Base-by-base conservation (phyloP, 768 basidiomycete genomes). In the Russula lepida region DNA sequence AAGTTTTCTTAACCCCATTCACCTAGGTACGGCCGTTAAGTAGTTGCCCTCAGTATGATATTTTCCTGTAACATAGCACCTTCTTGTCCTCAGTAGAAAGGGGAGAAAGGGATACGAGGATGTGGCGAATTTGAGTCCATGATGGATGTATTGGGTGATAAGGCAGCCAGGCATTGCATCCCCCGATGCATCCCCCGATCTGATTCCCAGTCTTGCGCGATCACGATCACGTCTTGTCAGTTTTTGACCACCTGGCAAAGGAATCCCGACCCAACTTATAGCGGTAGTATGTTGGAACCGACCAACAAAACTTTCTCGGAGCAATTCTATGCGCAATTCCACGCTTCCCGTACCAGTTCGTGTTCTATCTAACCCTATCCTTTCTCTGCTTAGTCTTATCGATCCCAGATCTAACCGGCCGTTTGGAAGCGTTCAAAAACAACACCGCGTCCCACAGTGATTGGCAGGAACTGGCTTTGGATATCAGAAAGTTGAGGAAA, bases 401-500 rank as follows among this genome's bases (percentile, higher is more conserved):
- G 27, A 37, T 54, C 66, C 66, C 68, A 86, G 84, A 80, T 59
- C 68, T 87, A 58, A 71, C 77, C 60, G 69, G 75, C 4, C 80
- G 77, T 35, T 67, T 86, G 43, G 74, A 79, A 27, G 67, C 67
- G 2, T 71, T 77, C 8, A 80, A 76, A 41, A 65, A 64, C 67
- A 33, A 58, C 9, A 64, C 71, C 32, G 60, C 69, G n/a, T 56
- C 74, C 8, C 63, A 71, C 28, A 46, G 23, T 43, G 19, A 44
- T 21, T 48, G 30, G 35, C 48, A 61, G 37, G 59, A 58, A 19
- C 23, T 64, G 15, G 35, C 59, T 4, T 17, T 60, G 39, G 32
- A 58, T 30, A 70, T 86, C 21, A 79, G 84, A 4, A 81, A 79
- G 61, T 71, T 89, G 47, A 76, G 81, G 47, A 91, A 85, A 67